These are phyloP conservation scores for Candida awuae DNA, from an alignment of 805 yeast species.

Conservation along the genomic window DNA sequence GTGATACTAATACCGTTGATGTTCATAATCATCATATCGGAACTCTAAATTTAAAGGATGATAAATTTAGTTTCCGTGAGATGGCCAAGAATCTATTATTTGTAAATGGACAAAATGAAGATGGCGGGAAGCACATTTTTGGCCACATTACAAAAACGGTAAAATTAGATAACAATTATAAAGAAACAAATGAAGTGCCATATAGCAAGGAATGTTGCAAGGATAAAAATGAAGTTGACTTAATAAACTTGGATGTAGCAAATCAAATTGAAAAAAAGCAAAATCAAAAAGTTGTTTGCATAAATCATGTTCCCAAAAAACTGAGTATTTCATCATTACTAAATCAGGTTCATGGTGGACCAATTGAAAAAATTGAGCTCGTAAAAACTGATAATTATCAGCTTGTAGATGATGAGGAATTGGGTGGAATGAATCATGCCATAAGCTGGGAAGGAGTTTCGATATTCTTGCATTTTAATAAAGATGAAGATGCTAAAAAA, in stretches of 20 bases:
- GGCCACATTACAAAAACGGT: not conserved
- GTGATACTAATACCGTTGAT: not conserved
- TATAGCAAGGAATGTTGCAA: constrained; percentile 14
- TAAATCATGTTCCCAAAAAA: constrained; percentile 20
- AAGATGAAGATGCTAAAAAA: constrained; percentile 42
- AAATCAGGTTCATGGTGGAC: constrained; percentile 60
- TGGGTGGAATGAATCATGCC: constrained; percentile 6
- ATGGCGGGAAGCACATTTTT: not conserved
- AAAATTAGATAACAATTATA: constrained; percentile 1
- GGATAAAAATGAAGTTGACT: not conserved
- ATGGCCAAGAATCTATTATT: constrained; percentile 4
- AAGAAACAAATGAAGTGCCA: constrained; percentile 8
- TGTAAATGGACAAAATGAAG: not conserved
- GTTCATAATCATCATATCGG: not conserved
- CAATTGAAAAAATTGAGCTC: constrained; percentile 44
- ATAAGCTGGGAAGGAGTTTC: constrained; percentile 22
- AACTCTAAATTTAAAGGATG: not conserved
- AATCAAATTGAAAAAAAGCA: too few relatives aligned
- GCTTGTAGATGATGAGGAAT: constrained; percentile 4
- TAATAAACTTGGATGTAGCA: not conserved
- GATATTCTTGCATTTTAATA: constrained; percentile 45
- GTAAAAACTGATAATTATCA: constrained; percentile 16
- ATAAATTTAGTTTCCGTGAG: constrained; percentile 5
- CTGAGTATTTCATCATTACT: constrained; percentile 45
- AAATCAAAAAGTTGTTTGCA: constrained; percentile 16